A percentile compares a stretch with the other conserved stretches of the same genome.
Evolutionary conservation across 495 filamentous ascomycete genomes (phyloP).

Genomic region (Penicillium bovifimosum): DNA sequence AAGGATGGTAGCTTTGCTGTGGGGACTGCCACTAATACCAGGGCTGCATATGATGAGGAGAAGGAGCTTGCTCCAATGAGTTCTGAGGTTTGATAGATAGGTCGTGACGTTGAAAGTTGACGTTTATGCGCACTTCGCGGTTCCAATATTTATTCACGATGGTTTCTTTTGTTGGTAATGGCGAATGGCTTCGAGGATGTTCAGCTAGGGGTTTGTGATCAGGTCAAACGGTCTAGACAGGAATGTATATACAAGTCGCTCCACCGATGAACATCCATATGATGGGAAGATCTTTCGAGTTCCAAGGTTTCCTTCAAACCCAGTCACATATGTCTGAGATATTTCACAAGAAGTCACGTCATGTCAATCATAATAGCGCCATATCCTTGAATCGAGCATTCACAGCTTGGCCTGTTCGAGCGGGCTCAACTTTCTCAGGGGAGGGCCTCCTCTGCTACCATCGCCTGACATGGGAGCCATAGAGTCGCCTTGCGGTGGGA

Average conservation of each 20-base stretch:
- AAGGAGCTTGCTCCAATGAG: not conserved
- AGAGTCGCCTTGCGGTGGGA: conserved; percentile 5
- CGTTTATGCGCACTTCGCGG: not conserved
- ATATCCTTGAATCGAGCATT: not conserved
- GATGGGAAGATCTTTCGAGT: too few relatives aligned
- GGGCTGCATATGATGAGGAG: not conserved
- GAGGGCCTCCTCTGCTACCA: conserved; percentile 30
- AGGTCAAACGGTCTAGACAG: too few relatives aligned
- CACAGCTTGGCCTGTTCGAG: conserved; percentile 26
- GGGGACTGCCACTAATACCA: conserved; percentile 24
- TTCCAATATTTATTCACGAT: not conserved
- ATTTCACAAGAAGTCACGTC: not conserved
- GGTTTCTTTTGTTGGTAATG: not conserved
- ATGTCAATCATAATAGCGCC: not conserved
- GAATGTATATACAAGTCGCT: too few relatives aligned
- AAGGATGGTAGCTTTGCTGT: conserved; percentile 29
- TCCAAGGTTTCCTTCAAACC: too few relatives aligned
- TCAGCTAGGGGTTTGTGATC: not conserved
- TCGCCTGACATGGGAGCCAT: conserved; percentile 24
- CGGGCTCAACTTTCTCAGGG: conserved; percentile 19
- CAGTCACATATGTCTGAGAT: too few relatives aligned
- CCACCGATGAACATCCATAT: not conserved
- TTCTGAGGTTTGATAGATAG: not conserved
- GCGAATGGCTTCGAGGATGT: not conserved
- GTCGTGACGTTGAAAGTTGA: not conserved